Base-by-base conservation (phyloP, 805 yeast species). In the Ascoidea tarda region DNA sequence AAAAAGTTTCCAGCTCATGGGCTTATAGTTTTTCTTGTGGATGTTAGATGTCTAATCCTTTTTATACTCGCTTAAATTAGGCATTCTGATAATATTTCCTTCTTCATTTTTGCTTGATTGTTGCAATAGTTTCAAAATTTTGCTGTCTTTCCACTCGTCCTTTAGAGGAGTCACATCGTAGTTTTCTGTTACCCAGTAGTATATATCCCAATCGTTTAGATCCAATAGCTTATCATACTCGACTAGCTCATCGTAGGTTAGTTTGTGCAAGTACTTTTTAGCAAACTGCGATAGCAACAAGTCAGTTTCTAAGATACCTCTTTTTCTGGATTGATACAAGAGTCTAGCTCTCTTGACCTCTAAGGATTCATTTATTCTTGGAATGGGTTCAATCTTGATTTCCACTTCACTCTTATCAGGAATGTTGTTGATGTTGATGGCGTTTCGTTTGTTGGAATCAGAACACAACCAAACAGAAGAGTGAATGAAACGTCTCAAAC, bases 191-290 rank as follows among this genome's bases (percentile, higher is more conserved):
- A 95, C 96, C 99, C 99, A 91, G 70, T 93, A 93, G 67, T 87
- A 93, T 55, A 93, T 90, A 67, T 93, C 99, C 99, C 99, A 93
- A 67, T 93, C 99, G n/a, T 91, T 79, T 67, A 91, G 95, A 66
- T 93, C 95, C 63, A 93, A 74, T 54, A 93, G 68, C 53, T 74
- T 64, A 63, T 91, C 97, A 66, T 87, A 93, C 66, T 93, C 98
- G 49, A 80, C 84, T 52, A 93, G 71, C 67, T 88, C 84, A 52
- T 74, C 82, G 55, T 70, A 66, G 10, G 75, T 71, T 72, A 93
- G 76, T 0, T 63, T 62, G 46, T 74, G 67, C 57, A 93, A 70
- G 62, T 86, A 78, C 62, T 77, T 77, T 62, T 88, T 81, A 32
- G 98, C 96, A 67, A 90, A 93, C 54, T 89, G 76, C 16, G 93